A percentile compares a stretch with the other conserved stretches of the same genome.
These are phyloP conservation scores for Scortechinia acanthostroma DNA, from an alignment of 2,329 filamentous ascomycete genomes.

Conservation along the genomic window DNA sequence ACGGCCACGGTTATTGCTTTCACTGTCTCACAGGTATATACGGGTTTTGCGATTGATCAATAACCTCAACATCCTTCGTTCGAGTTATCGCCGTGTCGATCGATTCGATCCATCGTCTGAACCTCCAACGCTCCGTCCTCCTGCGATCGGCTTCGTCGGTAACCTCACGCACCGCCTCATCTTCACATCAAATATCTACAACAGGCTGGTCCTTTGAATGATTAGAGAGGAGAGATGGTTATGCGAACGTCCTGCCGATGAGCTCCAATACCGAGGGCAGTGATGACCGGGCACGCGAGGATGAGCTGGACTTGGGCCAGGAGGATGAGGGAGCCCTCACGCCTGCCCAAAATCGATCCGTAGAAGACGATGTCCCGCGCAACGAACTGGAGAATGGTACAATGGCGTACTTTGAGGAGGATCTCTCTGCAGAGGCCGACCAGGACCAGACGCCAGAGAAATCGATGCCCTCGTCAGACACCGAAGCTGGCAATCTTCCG, in stretches of 20 bases:
- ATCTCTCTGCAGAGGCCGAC: neutral
- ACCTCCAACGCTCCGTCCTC: too few relatives aligned
- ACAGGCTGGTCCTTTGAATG: too few relatives aligned
- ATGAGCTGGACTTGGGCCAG: slow-evolving; percentile 2
- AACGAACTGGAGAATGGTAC: neutral
- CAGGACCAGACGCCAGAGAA: neutral
- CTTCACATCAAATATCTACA: too few relatives aligned
- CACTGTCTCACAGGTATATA: too few relatives aligned
- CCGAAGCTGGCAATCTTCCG: too few relatives aligned
- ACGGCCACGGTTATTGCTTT: too few relatives aligned
- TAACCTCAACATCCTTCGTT: too few relatives aligned
- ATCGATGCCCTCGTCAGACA: neutral
- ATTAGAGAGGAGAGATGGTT: neutral
- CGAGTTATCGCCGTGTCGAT: too few relatives aligned
- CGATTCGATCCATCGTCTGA: too few relatives aligned
- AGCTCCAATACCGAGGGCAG: neutral
- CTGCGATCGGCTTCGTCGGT: too few relatives aligned
- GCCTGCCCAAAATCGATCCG: neutral
- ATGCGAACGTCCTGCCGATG: neutral
- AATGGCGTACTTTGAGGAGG: neutral
- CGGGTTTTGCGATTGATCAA: too few relatives aligned
- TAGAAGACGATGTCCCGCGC: neutral
- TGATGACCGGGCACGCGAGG: neutral
- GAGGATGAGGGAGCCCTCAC: neutral
- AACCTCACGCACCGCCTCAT: too few relatives aligned